Evolutionary conservation across 352 stramenopile species (phyloP).

Genomic region (Pythium brassicae): DNA sequence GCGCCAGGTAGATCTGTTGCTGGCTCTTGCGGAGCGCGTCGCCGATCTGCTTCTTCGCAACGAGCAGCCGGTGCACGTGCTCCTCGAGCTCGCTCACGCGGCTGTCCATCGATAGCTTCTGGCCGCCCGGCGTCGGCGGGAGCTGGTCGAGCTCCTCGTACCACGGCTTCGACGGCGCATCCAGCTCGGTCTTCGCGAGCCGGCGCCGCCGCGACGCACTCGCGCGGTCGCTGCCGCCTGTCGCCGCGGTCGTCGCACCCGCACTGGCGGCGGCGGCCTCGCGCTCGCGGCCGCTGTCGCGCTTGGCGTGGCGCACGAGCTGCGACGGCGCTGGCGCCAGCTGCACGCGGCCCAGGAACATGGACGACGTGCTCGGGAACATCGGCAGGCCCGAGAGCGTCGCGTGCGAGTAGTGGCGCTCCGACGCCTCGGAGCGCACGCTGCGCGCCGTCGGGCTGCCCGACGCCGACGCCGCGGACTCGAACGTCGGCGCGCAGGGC

Average conservation of each 20-base stretch:
- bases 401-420: conserved; percentile 8
- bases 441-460: background rate
- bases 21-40: conserved; percentile 33
- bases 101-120: conserved; percentile 31
- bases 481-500: background rate
- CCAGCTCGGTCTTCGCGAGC: conserved; percentile 16
- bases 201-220: background rate
- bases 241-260: background rate
- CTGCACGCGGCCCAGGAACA: conserved; percentile 13
- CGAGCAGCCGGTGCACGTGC: conserved; percentile 33
- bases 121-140: conserved; percentile 7
- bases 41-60: conserved; percentile 30
- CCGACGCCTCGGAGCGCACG: conserved; percentile 9
- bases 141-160: conserved; percentile 18
- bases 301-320: background rate
- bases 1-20: conserved; percentile 22
- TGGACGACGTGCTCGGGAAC: conserved; percentile 11
- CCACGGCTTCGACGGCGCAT: conserved; percentile 11
- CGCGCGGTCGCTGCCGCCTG: background rate
- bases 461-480: background rate
- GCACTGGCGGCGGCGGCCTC: background rate
- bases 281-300: background rate
- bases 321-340: conserved; percentile 5
- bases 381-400: conserved; percentile 5
- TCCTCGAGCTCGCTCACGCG: conserved; percentile 33